Evolutionary conservation across 169 alveolate species (phyloP).

Genomic region (Pseudocohnilembus persalinus): DNA sequence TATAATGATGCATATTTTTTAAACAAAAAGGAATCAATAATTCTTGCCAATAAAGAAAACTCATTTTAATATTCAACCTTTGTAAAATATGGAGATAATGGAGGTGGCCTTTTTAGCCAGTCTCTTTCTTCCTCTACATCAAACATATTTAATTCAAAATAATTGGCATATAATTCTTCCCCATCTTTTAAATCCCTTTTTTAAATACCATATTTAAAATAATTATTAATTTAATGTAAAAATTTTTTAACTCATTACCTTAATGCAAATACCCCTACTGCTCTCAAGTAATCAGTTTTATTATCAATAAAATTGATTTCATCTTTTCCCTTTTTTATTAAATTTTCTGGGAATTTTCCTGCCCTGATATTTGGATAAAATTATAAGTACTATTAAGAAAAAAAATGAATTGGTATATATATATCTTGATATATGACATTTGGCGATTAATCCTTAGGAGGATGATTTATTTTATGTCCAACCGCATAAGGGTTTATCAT

Average conservation of each 20-base stretch:
- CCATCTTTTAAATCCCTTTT: slow-evolving; percentile 20
- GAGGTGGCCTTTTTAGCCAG: slow-evolving; percentile 24
- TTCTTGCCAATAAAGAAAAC: background rate
- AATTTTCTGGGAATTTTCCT: background rate
- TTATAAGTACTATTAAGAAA: slow-evolving; percentile 23
- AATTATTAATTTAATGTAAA: too few relatives aligned
- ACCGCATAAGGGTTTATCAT: slow-evolving; percentile 38
- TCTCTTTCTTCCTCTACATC: slow-evolving; percentile 12
- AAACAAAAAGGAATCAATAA: background rate
- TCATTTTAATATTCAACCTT: slow-evolving; percentile 16
- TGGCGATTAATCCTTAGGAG: slow-evolving; percentile 32
- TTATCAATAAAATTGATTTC: background rate
- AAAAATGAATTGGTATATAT: slow-evolving; percentile 31
- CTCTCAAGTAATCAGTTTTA: slow-evolving; percentile 6
- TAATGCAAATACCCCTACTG: slow-evolving; percentile 16
- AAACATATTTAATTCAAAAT: slow-evolving; percentile 15
- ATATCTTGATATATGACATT: slow-evolving; percentile 44
- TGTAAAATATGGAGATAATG: slow-evolving; percentile 12
- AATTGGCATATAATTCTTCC: slow-evolving; percentile 12
- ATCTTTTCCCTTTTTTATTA: background rate
- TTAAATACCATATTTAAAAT: too few relatives aligned
- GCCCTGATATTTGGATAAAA: slow-evolving; percentile 33
- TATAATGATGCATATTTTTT: background rate
- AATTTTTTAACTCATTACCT: too few relatives aligned
- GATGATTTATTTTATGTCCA: slow-evolving; percentile 47